These are phyloP conservation scores for Coemansia sp. DNA, from an alignment of 192 early-diverging fungal species.

Conservation along the genomic window DNA sequence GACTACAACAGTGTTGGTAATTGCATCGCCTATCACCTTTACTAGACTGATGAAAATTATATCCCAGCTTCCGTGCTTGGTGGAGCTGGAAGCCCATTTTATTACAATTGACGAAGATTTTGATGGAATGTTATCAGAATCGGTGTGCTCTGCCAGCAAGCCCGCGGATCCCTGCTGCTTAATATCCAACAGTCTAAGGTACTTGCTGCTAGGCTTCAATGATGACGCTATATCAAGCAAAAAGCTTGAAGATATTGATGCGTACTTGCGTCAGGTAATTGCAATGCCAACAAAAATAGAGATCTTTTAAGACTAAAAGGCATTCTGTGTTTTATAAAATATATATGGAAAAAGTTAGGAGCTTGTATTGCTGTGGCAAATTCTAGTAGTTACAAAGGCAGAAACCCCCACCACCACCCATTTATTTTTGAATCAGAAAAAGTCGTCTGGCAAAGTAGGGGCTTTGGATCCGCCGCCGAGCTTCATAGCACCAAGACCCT, in stretches of 20 bases:
- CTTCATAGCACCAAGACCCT: conserved; percentile 51
- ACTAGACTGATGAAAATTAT: not conserved
- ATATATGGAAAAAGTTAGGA: too few species aligned
- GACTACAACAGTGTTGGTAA: not conserved
- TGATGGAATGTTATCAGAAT: not conserved
- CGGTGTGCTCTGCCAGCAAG: not conserved
- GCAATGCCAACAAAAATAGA: not conserved
- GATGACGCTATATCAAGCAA: not conserved
- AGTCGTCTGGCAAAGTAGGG: conserved; percentile 15
- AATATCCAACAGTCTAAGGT: not conserved
- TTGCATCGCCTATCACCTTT: not conserved
- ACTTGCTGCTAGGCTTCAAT: not conserved
- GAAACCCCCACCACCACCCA: too few species aligned
- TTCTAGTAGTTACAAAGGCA: too few species aligned
- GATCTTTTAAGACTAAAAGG: not conserved
- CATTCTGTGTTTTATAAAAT: too few species aligned
- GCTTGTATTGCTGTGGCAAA: too few species aligned
- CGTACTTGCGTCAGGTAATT: not conserved
- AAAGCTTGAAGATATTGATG: not conserved
- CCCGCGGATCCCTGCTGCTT: not conserved
- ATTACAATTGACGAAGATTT: not conserved
- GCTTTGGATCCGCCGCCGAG: conserved; percentile 36
- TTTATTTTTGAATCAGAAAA: conserved; percentile 12
- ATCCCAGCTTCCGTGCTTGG: not conserved
- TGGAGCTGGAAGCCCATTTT: not conserved